phyloP scores from a whole-genome alignment of 2,329 filamentous ascomycete species.

The Macrophomina pseudophaseolina region DNA sequence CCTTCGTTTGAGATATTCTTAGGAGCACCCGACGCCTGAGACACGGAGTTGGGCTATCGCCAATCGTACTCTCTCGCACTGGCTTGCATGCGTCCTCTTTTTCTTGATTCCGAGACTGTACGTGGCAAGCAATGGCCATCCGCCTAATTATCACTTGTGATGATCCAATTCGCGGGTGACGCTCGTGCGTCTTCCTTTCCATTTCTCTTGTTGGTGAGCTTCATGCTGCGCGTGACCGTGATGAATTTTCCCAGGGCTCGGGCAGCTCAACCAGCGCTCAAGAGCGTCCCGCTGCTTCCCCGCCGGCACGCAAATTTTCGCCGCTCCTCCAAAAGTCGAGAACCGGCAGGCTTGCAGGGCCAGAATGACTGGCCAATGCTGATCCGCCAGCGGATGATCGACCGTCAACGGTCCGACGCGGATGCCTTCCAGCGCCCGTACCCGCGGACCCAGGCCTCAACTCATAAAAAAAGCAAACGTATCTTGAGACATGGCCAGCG shows the following conservation, averaged over 20 bases:
- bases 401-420: slow-evolving; percentile 24
- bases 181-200: slow-evolving; percentile 24
- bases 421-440: slow-evolving; percentile 21
- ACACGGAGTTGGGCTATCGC: slow-evolving; percentile 10
- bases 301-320: not conserved
- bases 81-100: slow-evolving; percentile 11
- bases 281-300: not conserved
- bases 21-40: slow-evolving; percentile 17
- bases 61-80: slow-evolving; percentile 8
- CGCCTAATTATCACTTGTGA: slow-evolving; percentile 13
- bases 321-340: not conserved
- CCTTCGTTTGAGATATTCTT: slow-evolving; percentile 17
- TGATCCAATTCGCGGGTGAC: slow-evolving; percentile 15
- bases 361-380: slow-evolving; percentile 16
- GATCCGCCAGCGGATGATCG: slow-evolving; percentile 25
- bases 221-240: slow-evolving; percentile 9
- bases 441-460: slow-evolving; percentile 1
- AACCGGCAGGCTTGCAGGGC: slow-evolving; percentile 1
- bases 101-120: not conserved
- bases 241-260: not conserved
- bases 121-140: not conserved
- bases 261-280: not conserved
- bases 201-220: slow-evolving; percentile 10
- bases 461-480: slow-evolving; percentile 24
- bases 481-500: slow-evolving; percentile 13